phyloP scores from a whole-genome alignment of 2,329 filamentous ascomycete genomes.

The Cercospora sesami region DNA sequence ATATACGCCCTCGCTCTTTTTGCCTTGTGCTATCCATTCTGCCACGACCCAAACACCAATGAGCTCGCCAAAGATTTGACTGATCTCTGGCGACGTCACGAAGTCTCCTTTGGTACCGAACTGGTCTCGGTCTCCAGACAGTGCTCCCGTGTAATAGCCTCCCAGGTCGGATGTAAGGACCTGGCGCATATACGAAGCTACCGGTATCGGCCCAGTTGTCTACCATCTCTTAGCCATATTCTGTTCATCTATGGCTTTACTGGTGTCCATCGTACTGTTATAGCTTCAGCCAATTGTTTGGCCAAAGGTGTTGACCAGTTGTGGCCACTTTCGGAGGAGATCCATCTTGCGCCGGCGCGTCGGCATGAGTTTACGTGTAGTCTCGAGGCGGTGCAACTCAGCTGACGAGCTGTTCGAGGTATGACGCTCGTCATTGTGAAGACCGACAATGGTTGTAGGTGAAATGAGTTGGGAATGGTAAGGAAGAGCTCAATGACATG shows the following conservation, averaged over 20 bases:
- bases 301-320: constrained; percentile 92
- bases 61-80: constrained; percentile 92
- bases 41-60: constrained; percentile 92
- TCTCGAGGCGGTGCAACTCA: constrained; percentile 25
- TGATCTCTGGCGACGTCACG: constrained; percentile 95
- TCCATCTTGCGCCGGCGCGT: constrained; percentile 44
- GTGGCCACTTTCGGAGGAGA: constrained; percentile 39
- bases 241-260: not conserved
- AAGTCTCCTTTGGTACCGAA: constrained; percentile 96
- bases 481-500: constrained; percentile 11
- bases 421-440: constrained; percentile 34
- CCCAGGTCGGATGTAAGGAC: constrained; percentile 87
- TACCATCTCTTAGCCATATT: constrained; percentile 38
- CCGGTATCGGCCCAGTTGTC: constrained; percentile 85
- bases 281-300: constrained; percentile 81
- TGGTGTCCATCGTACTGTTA: constrained; percentile 60
- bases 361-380: constrained; percentile 10
- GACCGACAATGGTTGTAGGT: not conserved
- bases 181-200: constrained; percentile 98
- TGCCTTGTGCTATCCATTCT: constrained; percentile 93
- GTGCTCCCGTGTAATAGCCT: constrained; percentile 82
- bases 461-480: not conserved
- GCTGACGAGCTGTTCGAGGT: constrained; percentile 27
- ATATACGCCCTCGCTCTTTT: constrained; percentile 71
- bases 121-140: constrained; percentile 70